Evolutionary conservation across 2,329 filamentous ascomycete species (phyloP).

Genomic region (Colletotrichum sp.): DNA sequence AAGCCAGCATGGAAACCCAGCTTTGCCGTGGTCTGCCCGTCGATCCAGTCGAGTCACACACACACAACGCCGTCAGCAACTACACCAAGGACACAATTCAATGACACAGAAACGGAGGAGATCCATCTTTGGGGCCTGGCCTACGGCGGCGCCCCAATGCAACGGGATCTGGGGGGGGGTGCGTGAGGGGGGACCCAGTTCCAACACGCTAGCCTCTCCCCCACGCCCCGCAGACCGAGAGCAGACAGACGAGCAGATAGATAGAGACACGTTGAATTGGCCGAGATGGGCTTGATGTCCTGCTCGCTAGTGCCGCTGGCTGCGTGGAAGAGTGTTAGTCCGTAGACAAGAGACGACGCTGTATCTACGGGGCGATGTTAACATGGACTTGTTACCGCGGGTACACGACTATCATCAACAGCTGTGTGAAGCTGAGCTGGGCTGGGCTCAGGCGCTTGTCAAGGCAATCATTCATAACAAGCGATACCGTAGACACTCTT

Average conservation of each 20-base stretch:
- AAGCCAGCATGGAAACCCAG: background rate
- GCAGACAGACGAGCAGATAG: background rate
- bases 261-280: background rate
- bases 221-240: constrained; percentile 10
- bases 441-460: background rate
- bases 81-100: constrained; percentile 11
- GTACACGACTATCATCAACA: background rate
- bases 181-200: background rate
- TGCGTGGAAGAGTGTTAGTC: background rate
- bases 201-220: background rate
- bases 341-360: background rate
- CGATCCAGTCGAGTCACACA: constrained; percentile 6
- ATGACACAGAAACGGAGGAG: constrained; percentile 17
- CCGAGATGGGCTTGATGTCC: background rate
- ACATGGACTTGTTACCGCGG: background rate
- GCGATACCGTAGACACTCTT: background rate
- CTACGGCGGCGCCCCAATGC: constrained; percentile 8
- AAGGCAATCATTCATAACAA: background rate
- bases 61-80: background rate
- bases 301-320: background rate
- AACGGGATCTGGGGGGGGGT: constrained; percentile 4
- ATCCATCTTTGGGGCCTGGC: background rate
- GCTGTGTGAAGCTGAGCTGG: background rate
- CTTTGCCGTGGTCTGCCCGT: background rate
- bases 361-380: fast-evolving